A percentile compares a stretch with the other conserved stretches of the same genome.
These are phyloP conservation scores for Cenchrus americanus DNA, from an alignment of 176 grass and related monocot genomes.

Conservation along the genomic window DNA sequence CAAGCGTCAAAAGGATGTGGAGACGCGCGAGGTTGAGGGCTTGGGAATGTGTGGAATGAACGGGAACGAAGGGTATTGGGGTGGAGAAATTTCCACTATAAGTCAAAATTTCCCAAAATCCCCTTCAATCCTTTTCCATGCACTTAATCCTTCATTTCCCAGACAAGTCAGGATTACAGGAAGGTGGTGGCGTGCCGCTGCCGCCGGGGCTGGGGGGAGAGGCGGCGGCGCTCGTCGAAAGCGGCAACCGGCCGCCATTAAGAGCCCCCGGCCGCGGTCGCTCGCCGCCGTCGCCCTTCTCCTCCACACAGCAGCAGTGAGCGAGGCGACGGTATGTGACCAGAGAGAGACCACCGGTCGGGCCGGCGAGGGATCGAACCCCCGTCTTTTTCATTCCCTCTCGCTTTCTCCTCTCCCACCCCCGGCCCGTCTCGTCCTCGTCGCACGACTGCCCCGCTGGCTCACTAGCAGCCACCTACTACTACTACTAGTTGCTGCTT, in stretches of 20 bases:
- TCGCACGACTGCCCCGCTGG: not conserved
- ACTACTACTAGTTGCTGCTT: not conserved
- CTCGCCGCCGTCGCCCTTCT: not conserved
- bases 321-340: not conserved
- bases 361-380: no score
- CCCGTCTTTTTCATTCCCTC: not conserved
- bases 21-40: no score
- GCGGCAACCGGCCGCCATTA: slow-evolving; percentile 15
- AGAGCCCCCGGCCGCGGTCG: not conserved
- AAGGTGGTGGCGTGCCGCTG: no score
- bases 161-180: no score
- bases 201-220: not conserved
- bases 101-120: no score
- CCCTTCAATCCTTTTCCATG: no score
- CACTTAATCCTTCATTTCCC: no score
- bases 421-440: not conserved
- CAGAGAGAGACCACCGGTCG: not conserved
- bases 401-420: not conserved
- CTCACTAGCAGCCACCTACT: not conserved
- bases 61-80: no score
- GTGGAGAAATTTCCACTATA: no score
- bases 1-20: no score
- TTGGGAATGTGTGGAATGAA: no score
- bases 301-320: no score
- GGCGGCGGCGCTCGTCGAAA: not conserved